Percentiles rank a stretch among this genome's conserved stretches.
Evolutionary conservation across 192 early-diverging fungal species (phyloP).

Genomic region (Coemansia sp.): DNA sequence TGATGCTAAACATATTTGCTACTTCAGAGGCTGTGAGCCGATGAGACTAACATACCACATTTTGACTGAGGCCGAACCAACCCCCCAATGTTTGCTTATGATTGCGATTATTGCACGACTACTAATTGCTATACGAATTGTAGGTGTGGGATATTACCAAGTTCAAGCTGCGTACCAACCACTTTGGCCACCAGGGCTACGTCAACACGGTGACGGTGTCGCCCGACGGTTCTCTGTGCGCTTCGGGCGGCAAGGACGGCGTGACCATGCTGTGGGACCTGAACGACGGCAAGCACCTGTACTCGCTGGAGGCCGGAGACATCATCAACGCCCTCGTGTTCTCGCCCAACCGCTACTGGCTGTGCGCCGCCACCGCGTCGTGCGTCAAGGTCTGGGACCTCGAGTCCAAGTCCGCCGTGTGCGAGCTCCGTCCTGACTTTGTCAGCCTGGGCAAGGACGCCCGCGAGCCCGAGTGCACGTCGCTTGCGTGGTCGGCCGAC

Average conservation of each 20-base stretch:
- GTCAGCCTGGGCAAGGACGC: conserved; percentile 72
- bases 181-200: conserved; percentile 97
- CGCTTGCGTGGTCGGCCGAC: conserved; percentile 97
- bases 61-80: conserved; percentile 12
- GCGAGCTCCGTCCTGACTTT: conserved; percentile 83
- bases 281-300: conserved; percentile 99
- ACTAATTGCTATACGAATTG: no score
- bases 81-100: not conserved
- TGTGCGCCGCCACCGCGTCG: conserved; percentile 93
- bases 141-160: conserved; percentile 99
- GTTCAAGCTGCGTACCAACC: conserved; percentile 99
- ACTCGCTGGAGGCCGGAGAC: conserved; percentile 95
- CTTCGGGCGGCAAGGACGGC: conserved; percentile 99
- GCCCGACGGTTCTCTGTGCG: conserved; percentile 99
- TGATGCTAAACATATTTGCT: conserved; percentile 69
- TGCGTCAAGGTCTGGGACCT: conserved; percentile 99
- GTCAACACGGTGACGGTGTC: conserved; percentile 98
- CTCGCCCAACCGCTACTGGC: conserved; percentile 99
- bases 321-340: conserved; percentile 96
- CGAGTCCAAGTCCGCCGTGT: conserved; percentile 95
- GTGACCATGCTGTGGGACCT: conserved; percentile 99
- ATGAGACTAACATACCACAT: conserved; percentile 63
- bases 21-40: conserved; percentile 64
- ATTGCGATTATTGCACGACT: no score
- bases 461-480: conserved; percentile 83